Conservation (phyloP, 2,329 filamentous ascomycete species). For the Claviceps purpurea region DNA sequence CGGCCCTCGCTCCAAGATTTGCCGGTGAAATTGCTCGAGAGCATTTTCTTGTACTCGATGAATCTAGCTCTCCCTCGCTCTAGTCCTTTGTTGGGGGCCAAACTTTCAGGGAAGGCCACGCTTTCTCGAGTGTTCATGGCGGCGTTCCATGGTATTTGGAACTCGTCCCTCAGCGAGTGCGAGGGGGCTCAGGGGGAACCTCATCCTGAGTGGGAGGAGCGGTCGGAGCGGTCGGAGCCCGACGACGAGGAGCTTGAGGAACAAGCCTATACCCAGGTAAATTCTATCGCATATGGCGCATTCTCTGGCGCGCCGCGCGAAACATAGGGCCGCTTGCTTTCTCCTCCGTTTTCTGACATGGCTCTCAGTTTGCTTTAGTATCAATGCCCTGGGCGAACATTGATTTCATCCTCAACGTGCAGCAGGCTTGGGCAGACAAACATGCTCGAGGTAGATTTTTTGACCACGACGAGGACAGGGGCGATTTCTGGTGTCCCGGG, state of each 20-base stretch:
- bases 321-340: no score
- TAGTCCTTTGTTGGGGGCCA: conserved; percentile 29
- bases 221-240: no score
- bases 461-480: no score
- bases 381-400: conserved; percentile 29
- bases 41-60: conserved; percentile 34
- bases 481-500: no score
- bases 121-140: conserved; percentile 11
- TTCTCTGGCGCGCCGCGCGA: no score
- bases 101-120: conserved; percentile 29
- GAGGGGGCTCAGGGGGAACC: not conserved
- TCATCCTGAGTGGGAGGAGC: no score
- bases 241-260: no score
- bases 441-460: no score
- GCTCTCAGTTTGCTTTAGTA: conserved; percentile 26
- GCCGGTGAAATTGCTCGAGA: conserved; percentile 40
- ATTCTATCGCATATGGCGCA: no score
- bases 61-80: conserved; percentile 12
- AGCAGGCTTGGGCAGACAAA: no score
- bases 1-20: conserved; percentile 22
- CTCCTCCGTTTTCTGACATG: not conserved
- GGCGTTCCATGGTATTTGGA: no score
- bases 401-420: conserved; percentile 29
- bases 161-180: conserved; percentile 14
- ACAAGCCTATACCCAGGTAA: no score